Evolutionary conservation across 2,329 filamentous ascomycete genomes (phyloP), one percentile per base, ranked within the genome.

Genomic region (Chaetomium strumarium): DNA sequence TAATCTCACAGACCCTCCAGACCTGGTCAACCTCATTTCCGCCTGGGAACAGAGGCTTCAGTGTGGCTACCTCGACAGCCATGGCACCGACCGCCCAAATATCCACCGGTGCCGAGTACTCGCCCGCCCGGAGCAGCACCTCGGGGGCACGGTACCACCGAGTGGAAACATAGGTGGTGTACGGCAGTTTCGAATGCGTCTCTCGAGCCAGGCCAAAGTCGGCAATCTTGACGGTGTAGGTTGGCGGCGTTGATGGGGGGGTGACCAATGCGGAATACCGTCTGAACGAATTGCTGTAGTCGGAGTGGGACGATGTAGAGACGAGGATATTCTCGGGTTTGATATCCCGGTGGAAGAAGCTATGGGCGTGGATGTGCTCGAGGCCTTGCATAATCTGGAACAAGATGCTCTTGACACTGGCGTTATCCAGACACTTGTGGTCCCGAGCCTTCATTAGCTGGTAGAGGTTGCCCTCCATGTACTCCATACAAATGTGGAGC

Each of bases 241-340:
- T 80, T 2, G 92, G 90, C 17, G 93, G 93, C 20, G 92, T 97
- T 2, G 92, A 95, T 6, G 93, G 93, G 5, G 93, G 93, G 13
- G 93, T 97, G 61, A 97, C 88, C 57, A 97, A 77, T 8, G 89
- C 81, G 0, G 93, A 97, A 70, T 99, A 99, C 63, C 93, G 82
- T 67, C 89, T 85, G 74, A 97, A 96, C 0, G 91, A 85, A 66
- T 88, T 93, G 55, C 79, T 79, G 48, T 86, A 81, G 63, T 99
- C 93, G 59, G 86, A 85, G 60, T 83, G 89, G 37, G 88, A 82
- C 2, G 92, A 95, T 29, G 91, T 95, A 0, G 93, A 95, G 9
- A 99, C 92, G 24, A 99, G 81, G 55, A 99, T 99, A 70, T 99
- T 99, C 71, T 99, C 93, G 34, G 93, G 93, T 71, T 99, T 99